Evolutionary conservation across 306 rosid species (phyloP), one percentile per base, ranked within the genome.

Genomic region (Quercus aquifolioides): DNA sequence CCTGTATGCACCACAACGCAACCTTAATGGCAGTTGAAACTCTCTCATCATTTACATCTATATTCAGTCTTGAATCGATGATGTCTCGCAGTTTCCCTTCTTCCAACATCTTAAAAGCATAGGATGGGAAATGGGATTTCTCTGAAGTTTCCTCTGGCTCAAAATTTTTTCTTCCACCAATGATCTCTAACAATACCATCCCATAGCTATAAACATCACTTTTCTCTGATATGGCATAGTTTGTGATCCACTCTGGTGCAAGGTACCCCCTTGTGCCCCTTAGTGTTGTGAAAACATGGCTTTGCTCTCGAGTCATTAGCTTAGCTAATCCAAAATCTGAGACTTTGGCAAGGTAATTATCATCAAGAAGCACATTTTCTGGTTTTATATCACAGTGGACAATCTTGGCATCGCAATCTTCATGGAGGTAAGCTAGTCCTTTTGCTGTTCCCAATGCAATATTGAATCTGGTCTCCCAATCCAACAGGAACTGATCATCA

Each of bases 231-330:
- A 94, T 94, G 2, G 98, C 94, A 20, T 92, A 94, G 86, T 90
- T 92, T 68, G 97, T 94, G 85, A 94, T 92, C 99, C 97, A 94
- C 69, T 94, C 97, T 4, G 97, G 99, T 3, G 97, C 99, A 5
- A 94, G 92, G 80, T 94, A 92, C 7, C 99, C 97, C 30, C 97
- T 81, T 0, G 99, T 94, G 28, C 97, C 97, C 55, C 99, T 86
- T 2, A 94, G 76, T 12, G 97, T 94, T 25, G 99, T 92, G 73
- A 94, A 92, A 35, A 94, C 99, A 80, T 91, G 97, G 80, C 97
- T 94, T 76, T 94, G 97, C 79, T 94, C 95, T 56, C 91, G 71
- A 13, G 86, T 91, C 99, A 92, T 92, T 30, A 94, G 91, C 87
- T 91, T 94, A 20, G 97, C 97, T 74, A 94, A 76, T 11, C 99